Evolutionary conservation across 306 rosid species (phyloP), one percentile per base, ranked within the genome.

Genomic region (Calophaca sinica): DNA sequence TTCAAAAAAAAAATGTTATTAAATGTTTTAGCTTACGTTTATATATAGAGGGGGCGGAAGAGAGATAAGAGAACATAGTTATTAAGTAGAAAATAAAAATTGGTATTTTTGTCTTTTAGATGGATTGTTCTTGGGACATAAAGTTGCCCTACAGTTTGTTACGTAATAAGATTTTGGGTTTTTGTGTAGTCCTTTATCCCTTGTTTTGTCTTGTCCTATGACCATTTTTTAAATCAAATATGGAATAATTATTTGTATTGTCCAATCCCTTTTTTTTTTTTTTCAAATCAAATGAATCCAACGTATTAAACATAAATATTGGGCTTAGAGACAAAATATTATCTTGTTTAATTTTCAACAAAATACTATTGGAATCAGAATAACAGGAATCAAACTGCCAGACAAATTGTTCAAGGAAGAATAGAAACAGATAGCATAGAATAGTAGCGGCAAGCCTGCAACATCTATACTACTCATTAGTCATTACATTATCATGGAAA

Each of bases 401-500:
- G 58, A 49, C 50, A 74, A 68, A 58, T 70, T 33, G 26, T 20
- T 20, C 26, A 26, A 48, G 62, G 39, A 39, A 48, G 10, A 45
- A 38, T 38, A 58, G 7, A 66, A 73, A 73, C 45, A 73, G 9
- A 58, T 66, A 38, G 53, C 42, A 49, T 31, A 29, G 2, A 38
- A 69, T 11, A 74, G 64, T 41, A 13, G 41, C 4, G 1, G 44
- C 46, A 48, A 26, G 70, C 62, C 69, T 14, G 70, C 60, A 58
- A 76, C 15, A 10, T 61, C 45, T 60, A 31, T 51, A 72, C 67
- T 28, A 28, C 11, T 45, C 41, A 66, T 66, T 29, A 45, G 42
- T 82, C 49, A 55, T 65, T 70, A 48, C 10, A 36, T 74, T 51
- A 49, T 80, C 66, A 45, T 51, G 60, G 42, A 65, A 31, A 65